Evolutionary conservation across 129 eudicot species (phyloP).

Genomic region (Flaveria brownii): DNA sequence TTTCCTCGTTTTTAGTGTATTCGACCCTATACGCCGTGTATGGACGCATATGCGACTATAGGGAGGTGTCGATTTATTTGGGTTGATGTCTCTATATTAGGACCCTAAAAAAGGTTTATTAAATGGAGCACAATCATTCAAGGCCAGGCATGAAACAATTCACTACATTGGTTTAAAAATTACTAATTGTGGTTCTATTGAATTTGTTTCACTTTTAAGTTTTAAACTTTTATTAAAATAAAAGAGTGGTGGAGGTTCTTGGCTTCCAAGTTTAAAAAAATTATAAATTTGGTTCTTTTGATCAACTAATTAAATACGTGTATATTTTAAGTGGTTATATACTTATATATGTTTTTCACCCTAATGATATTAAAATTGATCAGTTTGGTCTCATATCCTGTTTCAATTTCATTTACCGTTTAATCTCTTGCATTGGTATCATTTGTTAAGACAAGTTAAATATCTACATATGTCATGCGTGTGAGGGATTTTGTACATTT

Average conservation of each 20-base stretch:
- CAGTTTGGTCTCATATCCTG: too few species aligned
- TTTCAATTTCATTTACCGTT: too few species aligned
- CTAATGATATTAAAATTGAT: too few species aligned
- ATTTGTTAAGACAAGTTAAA: too few species aligned
- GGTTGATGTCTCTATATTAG: too few species aligned
- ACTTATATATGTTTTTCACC: neutral
- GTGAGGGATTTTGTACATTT: too few species aligned
- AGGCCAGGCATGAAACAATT: neutral
- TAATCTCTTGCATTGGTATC: too few species aligned
- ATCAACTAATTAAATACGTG: neutral
- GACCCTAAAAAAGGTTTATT: neutral
- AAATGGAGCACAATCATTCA: slow-evolving; percentile 4
- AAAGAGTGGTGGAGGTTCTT: neutral
- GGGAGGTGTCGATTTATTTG: too few species aligned
- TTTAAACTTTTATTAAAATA: neutral
- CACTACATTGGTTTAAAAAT: neutral
- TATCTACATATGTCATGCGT: too few species aligned
- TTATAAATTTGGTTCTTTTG: neutral
- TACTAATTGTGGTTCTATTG: neutral
- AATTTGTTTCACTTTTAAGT: neutral
- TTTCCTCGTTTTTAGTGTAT: too few species aligned
- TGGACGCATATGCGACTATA: too few species aligned
- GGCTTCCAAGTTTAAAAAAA: neutral
- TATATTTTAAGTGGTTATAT: neutral
- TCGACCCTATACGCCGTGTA: too few species aligned